Evolutionary conservation across 1,284 basidiomycete species (phyloP), one percentile per base, ranked within the genome.

Genomic region (Cronartium quercuum): DNA sequence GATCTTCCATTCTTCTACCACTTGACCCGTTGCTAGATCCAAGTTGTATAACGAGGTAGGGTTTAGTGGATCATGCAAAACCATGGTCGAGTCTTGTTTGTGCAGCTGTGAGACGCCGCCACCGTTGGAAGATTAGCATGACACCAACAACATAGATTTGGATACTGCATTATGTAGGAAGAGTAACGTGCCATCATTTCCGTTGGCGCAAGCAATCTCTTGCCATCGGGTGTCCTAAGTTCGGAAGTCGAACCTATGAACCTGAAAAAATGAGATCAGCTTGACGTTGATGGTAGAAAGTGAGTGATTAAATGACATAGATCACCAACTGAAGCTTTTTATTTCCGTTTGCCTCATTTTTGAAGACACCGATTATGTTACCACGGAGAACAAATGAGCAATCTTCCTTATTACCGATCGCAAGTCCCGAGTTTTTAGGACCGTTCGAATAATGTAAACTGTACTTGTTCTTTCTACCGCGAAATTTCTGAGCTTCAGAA

Each of bases 1-100:
- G 18, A 98, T 89, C 82, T 94, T 95, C 94, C 94, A 98, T 82
- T 98, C 95, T 80, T 99, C 96, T 7, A 98, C 93, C 55, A 99
- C 89, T 84, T 98, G 96, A 65, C 94, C 96, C 60, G 90, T 89
- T 82, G 95, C 92, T 77, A 98, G 87, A 82, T 98, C 96, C 87
- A 98, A 89, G 78, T 86, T 89, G 84, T 89, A 98, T 44, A 99
- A 84, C 0, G 93, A 89, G 79, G 94, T 88, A n/a, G 89, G 87
- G 69, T 94, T 89, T 44, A 83, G 81, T 0, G 92, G 89, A 80
- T 97, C 91, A 87, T 93, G 91, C 76, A 99, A 82, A 68, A 99
- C 85, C 93, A 99, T 94, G 83, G 93, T 92, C 44, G 88, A 87
- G 82, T 98, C 96, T 87, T 68, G 71, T 13, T 18, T 4, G 67